phyloP scores from a whole-genome alignment of 2,329 filamentous ascomycete species.

The Blastomyces gilchristii region DNA sequence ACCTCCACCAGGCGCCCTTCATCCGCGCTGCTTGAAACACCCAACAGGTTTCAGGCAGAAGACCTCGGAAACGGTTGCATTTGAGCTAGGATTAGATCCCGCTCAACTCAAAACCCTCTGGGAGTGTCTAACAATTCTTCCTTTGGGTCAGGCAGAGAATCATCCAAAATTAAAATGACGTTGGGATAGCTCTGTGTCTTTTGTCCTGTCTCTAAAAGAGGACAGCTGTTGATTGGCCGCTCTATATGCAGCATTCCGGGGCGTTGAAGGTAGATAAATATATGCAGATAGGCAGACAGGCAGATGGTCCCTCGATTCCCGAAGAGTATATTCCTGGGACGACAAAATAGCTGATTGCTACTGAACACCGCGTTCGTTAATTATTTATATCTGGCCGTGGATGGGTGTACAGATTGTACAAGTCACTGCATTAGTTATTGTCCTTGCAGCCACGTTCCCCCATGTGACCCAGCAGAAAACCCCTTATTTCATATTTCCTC shows the following conservation, averaged over 20 bases:
- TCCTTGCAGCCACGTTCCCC: background rate
- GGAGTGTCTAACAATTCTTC: background rate
- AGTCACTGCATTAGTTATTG: too few species aligned
- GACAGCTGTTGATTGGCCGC: background rate
- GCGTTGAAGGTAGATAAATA: background rate
- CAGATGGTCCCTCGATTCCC: background rate
- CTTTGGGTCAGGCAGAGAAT: background rate
- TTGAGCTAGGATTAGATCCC: background rate
- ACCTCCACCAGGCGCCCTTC: background rate
- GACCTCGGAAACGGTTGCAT: background rate
- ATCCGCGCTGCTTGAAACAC: background rate
- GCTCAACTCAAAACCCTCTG: background rate
- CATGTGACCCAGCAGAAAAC: background rate
- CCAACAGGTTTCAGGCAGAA: background rate
- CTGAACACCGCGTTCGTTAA: background rate
- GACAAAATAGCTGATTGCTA: background rate
- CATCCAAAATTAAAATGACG: background rate
- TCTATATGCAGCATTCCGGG: background rate
- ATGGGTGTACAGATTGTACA: background rate
- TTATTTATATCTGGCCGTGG: background rate
- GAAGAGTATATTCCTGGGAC: background rate
- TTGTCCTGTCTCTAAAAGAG: background rate
- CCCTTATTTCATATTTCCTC: background rate
- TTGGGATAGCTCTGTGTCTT: background rate
- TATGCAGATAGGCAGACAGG: background rate